Evolutionary conservation across 768 basidiomycete genomes (phyloP).

Genomic region (Hericium coralloides): DNA sequence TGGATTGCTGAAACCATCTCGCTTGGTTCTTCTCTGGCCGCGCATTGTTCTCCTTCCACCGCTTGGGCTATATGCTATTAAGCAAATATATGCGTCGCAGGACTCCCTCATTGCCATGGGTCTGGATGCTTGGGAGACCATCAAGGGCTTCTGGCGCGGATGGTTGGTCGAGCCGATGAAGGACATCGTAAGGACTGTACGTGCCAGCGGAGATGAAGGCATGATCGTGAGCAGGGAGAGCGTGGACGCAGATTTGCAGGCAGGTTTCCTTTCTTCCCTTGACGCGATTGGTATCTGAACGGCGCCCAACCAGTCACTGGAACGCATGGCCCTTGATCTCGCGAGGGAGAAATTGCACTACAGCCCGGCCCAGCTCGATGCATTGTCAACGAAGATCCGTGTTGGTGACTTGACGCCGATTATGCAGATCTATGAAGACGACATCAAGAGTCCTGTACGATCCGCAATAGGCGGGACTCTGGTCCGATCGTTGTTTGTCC

Average conservation of each 20-base stretch:
- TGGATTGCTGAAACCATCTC: slow-evolving; percentile 56
- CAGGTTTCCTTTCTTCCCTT: slow-evolving; percentile 24
- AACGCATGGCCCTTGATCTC: slow-evolving; percentile 85
- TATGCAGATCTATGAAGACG: slow-evolving; percentile 81
- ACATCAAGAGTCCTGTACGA: slow-evolving; percentile 80
- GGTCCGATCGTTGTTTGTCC: slow-evolving; percentile 79
- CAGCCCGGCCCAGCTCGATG: slow-evolving; percentile 49
- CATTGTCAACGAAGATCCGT: slow-evolving; percentile 55
- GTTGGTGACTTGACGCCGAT: slow-evolving; percentile 84
- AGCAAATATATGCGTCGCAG: slow-evolving; percentile 49
- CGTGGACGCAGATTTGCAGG: slow-evolving; percentile 78
- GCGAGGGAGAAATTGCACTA: slow-evolving; percentile 75
- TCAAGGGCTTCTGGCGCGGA: slow-evolving; percentile 62
- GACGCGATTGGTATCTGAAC: background rate
- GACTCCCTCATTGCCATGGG: slow-evolving; percentile 46
- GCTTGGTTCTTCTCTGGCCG: slow-evolving; percentile 72
- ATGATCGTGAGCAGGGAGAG: slow-evolving; percentile 75
- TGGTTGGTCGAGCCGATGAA: slow-evolving; percentile 86
- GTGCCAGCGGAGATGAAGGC: slow-evolving; percentile 68
- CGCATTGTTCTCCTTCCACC: slow-evolving; percentile 72
- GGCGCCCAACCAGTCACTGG: slow-evolving; percentile 53
- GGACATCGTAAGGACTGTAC: slow-evolving; percentile 74
- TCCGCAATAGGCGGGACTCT: slow-evolving; percentile 76
- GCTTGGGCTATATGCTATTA: slow-evolving; percentile 41
- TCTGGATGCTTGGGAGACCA: slow-evolving; percentile 55